Conservation (phyloP, 2,329 filamentous ascomycete species). For the Ophiostoma montium region DNA sequence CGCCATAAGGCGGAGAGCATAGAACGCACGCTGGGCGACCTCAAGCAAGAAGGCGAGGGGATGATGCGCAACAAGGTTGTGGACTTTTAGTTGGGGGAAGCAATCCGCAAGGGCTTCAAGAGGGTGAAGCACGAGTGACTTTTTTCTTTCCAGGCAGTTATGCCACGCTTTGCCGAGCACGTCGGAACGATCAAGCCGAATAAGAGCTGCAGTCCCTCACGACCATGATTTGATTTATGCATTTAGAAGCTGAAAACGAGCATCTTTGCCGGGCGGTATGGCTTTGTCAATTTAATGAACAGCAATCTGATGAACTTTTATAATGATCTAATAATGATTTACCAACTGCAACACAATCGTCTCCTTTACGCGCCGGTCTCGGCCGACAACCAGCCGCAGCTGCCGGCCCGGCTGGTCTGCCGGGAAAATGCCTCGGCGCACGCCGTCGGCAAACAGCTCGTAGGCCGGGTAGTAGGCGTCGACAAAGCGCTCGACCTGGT, state of each 20-base stretch:
- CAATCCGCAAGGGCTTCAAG: background rate
- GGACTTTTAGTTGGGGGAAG: constrained; percentile 14
- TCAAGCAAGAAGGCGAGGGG: constrained; percentile 41
- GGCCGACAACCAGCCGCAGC: constrained; percentile 46
- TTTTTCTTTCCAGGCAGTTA: no score
- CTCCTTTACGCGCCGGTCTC: constrained; percentile 44
- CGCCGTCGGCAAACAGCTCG: constrained; percentile 49
- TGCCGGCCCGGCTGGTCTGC: constrained; percentile 35
- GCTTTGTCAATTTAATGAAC: no score
- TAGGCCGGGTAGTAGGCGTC: constrained; percentile 58
- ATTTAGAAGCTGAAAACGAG: no score
- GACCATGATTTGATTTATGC: no score
- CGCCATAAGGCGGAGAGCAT: constrained; percentile 39
- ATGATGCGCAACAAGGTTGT: constrained; percentile 35
- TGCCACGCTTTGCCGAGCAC: no score
- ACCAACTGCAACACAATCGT: constrained; percentile 29
- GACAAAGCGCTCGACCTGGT: constrained; percentile 63
- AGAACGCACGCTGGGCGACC: constrained; percentile 36
- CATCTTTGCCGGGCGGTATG: no score
- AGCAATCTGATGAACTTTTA: no score
- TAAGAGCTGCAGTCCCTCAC: no score
- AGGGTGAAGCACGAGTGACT: background rate
- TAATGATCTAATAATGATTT: no score
- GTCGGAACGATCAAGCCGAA: no score
- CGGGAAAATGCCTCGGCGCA: constrained; percentile 49